These are phyloP conservation scores for Epichloe bromicola DNA, from an alignment of 2,329 filamentous ascomycete genomes.

Conservation along the genomic window DNA sequence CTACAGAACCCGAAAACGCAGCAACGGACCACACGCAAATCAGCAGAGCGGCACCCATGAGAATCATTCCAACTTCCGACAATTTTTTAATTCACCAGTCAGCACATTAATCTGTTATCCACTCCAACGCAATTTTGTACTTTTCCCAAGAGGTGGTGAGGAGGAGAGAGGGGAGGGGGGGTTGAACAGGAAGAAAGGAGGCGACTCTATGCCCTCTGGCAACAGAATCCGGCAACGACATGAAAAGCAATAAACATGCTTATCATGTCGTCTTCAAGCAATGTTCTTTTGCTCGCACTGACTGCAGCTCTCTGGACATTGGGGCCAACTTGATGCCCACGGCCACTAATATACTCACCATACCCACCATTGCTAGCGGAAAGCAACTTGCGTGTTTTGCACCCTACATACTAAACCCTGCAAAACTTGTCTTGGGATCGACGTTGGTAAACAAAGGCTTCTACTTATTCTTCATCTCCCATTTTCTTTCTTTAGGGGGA, in stretches of 20 bases:
- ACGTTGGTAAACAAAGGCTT: no score
- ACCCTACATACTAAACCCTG: no score
- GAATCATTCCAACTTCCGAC: no score
- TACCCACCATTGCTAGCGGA: background rate
- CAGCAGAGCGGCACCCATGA: background rate
- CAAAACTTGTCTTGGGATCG: no score
- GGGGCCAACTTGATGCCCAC: background rate
- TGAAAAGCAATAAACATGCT: constrained; percentile 1
- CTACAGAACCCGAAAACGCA: background rate
- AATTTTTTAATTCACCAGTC: no score
- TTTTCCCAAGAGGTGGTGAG: background rate
- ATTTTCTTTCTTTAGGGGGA: background rate
- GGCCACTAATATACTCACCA: background rate
- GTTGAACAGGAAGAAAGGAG: constrained; percentile 9
- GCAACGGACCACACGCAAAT: background rate
- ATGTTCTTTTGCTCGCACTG: background rate
- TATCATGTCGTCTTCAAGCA: background rate
- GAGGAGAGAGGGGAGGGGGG: no score
- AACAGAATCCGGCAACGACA: constrained; percentile 20
- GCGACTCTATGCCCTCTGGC: constrained; percentile 17
- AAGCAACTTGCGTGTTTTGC: background rate
- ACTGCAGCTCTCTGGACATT: background rate
- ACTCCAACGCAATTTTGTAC: background rate
- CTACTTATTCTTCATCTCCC: no score
- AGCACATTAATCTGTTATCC: no score